These are phyloP conservation scores for Mentha longifolia DNA, from an alignment of 257 asterid genomes.

Conservation along the genomic window DNA sequence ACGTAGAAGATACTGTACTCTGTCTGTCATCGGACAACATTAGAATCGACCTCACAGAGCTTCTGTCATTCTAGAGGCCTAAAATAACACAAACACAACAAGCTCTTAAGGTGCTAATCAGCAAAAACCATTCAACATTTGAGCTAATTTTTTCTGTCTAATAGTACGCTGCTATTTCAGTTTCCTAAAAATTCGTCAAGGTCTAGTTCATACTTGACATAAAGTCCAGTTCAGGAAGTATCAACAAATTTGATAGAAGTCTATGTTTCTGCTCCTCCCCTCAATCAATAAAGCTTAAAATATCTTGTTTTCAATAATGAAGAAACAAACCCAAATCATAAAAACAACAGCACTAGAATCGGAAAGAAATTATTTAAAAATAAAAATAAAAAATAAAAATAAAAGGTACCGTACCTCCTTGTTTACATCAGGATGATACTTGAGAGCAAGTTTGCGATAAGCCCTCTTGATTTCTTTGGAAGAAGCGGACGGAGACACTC, in stretches of 20 bases:
- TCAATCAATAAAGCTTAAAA: not conserved
- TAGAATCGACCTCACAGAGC: no score
- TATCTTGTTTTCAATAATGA: not conserved
- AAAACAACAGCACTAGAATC: not conserved
- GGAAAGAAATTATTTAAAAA: conserved; percentile 25
- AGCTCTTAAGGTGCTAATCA: no score
- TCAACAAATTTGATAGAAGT: not conserved
- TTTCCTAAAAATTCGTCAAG: no score
- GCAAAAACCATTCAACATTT: no score
- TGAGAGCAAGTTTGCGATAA: conserved; percentile 85
- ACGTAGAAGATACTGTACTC: no score
- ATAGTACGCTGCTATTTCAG: no score
- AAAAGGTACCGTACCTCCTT: conserved; percentile 67
- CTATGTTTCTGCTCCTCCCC: not conserved
- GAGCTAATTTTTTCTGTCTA: no score
- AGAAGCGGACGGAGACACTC: conserved; percentile 78
- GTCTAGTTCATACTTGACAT: not conserved
- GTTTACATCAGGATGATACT: conserved; percentile 95
- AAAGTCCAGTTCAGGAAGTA: not conserved
- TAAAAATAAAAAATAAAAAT: no score
- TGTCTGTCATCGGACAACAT: no score
- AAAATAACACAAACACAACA: no score
- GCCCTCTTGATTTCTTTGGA: conserved; percentile 83
- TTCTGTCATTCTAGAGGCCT: no score
- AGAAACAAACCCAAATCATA: not conserved